Evolutionary conservation across 139 green algal species (phyloP), one percentile per base, ranked within the genome.

Genomic region (Pseudopediastrum boryanum): DNA sequence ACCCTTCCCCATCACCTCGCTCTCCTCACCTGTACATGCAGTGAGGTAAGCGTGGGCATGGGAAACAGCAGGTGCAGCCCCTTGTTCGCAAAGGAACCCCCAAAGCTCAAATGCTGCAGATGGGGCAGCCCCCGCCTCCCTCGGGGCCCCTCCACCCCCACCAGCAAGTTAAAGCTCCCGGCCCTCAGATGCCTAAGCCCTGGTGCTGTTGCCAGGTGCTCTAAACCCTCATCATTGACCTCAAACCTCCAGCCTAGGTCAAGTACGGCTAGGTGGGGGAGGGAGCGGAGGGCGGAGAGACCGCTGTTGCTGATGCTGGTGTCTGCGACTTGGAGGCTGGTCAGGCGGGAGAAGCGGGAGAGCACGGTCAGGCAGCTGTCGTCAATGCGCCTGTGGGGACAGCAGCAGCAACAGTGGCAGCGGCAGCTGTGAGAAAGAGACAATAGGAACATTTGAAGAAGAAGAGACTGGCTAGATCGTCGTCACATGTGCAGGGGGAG

Each of bases 31-130:
- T 43, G 25, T 4, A 72, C 65, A 16, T 74, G 51, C 46, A 81
- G 35, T 3, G 44, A 67, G 61, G 46, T 62, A 23, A 81, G 62
- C 1, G 62, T 63, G 2, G 63, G 62, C 46, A 81, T 46, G 7
- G 74, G 74, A 48, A 81, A 81, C 35, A 81, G 62, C 44, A 81
- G 61, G 50, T 74, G 46, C 44, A 81, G 62, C 10, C 61, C 61
- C 44, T 81, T 81, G 74, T 71, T 81, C 12, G 74, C 74, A 68
- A 81, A 81, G 46, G 62, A 51, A 21, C 74, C 74, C 9, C 74
- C 74, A 67, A 81, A 81, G 12, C 23, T 38, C 7, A 81, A 63
- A 33, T 72, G 74, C 62, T 81, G 62, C 61, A 81, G 74, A 33
- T 64, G 65, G 6, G 23, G 44, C 12, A 78, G 54, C 36, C 56